A percentile compares a stretch with the other conserved stretches of the same genome.
These are phyloP conservation scores for Trypanosoma lewisi DNA, from an alignment of 208 protist species.

Conservation along the genomic window DNA sequence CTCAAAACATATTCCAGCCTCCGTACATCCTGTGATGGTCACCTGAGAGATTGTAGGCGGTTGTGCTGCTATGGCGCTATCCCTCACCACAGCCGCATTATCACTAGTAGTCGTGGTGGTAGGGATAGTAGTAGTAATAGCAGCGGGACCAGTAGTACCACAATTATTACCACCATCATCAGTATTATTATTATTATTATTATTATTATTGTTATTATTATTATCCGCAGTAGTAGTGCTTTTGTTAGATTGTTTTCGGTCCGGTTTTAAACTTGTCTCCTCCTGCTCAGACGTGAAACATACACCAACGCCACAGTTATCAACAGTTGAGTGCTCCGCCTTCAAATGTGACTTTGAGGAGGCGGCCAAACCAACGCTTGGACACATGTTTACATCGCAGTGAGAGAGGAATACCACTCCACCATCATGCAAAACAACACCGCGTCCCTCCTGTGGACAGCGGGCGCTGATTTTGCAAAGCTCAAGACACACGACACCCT, in stretches of 20 bases:
- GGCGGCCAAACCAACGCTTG: slow-evolving; percentile 16
- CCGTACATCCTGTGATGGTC: slow-evolving; percentile 17
- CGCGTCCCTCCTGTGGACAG: slow-evolving; percentile 15
- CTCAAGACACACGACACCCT: slow-evolving; percentile 8
- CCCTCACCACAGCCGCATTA: neutral
- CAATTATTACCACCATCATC: too few relatives aligned
- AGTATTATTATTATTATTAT: neutral
- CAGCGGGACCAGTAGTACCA: too few relatives aligned
- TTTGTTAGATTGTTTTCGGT: neutral
- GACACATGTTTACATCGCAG: slow-evolving; percentile 22
- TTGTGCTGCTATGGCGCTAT: neutral
- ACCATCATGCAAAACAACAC: slow-evolving; percentile 15
- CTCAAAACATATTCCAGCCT: slow-evolving; percentile 21
- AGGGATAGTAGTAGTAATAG: too few relatives aligned
- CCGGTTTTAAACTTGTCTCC: neutral
- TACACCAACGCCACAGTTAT: slow-evolving; percentile 25
- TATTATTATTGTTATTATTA: neutral
- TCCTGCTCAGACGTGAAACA: slow-evolving; percentile 15
- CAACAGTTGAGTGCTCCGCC: slow-evolving; percentile 26
- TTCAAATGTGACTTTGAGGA: slow-evolving; percentile 2
- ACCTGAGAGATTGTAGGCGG: slow-evolving; percentile 7
- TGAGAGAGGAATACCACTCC: slow-evolving; percentile 6
- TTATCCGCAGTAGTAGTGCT: neutral
- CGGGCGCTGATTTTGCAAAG: slow-evolving; percentile 18
- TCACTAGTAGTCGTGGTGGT: neutral